Percentiles rank a stretch among this genome's conserved stretches.
Evolutionary conservation across 1,284 basidiomycete genomes (phyloP).

Genomic region (Volvariella surrecta): DNA sequence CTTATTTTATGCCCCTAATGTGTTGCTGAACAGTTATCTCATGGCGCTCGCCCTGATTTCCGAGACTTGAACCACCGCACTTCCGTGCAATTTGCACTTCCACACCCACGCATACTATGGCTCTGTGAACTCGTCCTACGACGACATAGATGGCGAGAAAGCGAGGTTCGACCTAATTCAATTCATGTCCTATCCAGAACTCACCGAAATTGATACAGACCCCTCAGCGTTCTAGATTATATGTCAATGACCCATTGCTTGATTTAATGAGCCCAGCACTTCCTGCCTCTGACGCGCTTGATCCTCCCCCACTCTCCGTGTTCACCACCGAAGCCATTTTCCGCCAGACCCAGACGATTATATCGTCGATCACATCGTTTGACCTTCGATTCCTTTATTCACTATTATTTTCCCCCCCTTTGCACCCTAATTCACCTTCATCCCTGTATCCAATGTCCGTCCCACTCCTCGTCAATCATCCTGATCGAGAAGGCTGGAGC

Average conservation of each 20-base stretch:
- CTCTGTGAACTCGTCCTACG: slow-evolving; percentile 59
- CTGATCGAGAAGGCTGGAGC: slow-evolving; percentile 60
- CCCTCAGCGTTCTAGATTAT: slow-evolving; percentile 26
- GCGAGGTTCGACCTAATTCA: slow-evolving; percentile 31
- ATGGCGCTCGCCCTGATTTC: slow-evolving; percentile 63
- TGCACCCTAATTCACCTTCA: slow-evolving; percentile 28
- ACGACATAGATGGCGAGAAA: slow-evolving; percentile 46
- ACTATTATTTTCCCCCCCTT: slow-evolving; percentile 42
- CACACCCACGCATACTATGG: slow-evolving; percentile 55
- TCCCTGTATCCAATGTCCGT: slow-evolving; percentile 31
- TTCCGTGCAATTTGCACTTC: slow-evolving; percentile 55
- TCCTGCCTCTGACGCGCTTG: slow-evolving; percentile 24
- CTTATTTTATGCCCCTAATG: slow-evolving; percentile 4
- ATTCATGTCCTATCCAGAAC: not conserved
- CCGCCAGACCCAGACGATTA: slow-evolving; percentile 37
- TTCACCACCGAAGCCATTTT: slow-evolving; percentile 28
- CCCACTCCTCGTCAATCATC: slow-evolving; percentile 49
- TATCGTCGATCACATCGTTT: slow-evolving; percentile 38
- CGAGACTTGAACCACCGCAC: slow-evolving; percentile 62
- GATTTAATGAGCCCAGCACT: slow-evolving; percentile 26
- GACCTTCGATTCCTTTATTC: slow-evolving; percentile 44
- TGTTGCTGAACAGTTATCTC: slow-evolving; percentile 35
- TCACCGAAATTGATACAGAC: slow-evolving; percentile 16
- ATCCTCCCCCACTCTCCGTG: slow-evolving; percentile 28
- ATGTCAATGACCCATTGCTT: slow-evolving; percentile 21